These are phyloP conservation scores for Apiotrichum domesticum DNA, from an alignment of 1,284 basidiomycete species.

Conservation along the genomic window DNA sequence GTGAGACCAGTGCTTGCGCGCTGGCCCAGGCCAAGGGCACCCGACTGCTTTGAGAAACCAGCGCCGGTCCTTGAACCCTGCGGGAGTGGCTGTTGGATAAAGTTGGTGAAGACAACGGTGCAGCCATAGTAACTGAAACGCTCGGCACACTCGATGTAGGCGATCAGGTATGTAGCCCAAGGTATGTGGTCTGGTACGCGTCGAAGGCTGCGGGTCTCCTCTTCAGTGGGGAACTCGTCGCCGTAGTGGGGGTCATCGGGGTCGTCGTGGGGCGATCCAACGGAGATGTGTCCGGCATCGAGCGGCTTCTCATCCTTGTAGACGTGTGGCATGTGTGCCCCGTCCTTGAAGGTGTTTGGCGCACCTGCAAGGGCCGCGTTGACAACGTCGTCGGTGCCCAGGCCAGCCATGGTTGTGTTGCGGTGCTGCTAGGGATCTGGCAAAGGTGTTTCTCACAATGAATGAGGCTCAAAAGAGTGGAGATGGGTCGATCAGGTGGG, in stretches of 20 bases:
- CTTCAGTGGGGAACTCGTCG: constrained; percentile 11
- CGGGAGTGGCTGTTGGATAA: constrained; percentile 25
- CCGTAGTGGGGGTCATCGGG: neutral
- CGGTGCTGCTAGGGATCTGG: too few relatives aligned
- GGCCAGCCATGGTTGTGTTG: too few relatives aligned
- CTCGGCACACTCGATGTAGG: constrained; percentile 28
- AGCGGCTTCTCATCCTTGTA: too few relatives aligned
- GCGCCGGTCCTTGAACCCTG: constrained; percentile 18
- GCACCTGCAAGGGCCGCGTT: too few relatives aligned
- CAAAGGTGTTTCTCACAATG: too few relatives aligned
- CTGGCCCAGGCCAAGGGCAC: constrained; percentile 24
- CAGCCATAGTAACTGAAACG: constrained; percentile 29
- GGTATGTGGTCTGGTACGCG: constrained; percentile 18
- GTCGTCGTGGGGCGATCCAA: too few relatives aligned
- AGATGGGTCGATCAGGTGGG: too few relatives aligned
- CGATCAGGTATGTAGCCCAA: constrained; percentile 18
- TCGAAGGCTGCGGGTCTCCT: constrained; percentile 21
- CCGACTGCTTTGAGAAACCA: constrained; percentile 16
- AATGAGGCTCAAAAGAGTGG: too few relatives aligned
- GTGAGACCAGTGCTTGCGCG: constrained; percentile 18
- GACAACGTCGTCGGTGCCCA: too few relatives aligned
- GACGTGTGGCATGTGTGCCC: too few relatives aligned
- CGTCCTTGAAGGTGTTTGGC: too few relatives aligned
- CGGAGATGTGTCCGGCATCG: too few relatives aligned
- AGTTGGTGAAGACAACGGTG: constrained; percentile 23